Evolutionary conservation across 768 basidiomycete genomes (phyloP), one percentile per base, ranked within the genome.

Genomic region (Leccinellum albellum): DNA sequence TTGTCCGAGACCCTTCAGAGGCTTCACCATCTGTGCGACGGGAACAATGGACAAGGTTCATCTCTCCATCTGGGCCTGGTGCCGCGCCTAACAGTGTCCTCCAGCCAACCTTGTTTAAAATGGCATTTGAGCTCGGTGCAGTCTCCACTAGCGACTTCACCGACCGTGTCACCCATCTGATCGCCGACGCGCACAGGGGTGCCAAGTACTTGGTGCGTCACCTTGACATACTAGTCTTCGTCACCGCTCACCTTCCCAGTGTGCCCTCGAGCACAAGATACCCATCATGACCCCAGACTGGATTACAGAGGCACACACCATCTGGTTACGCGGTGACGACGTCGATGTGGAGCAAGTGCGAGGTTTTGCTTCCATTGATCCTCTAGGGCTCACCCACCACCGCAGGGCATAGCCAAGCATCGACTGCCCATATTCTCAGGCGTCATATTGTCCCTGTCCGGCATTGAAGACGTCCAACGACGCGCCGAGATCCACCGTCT

Each of bases 121-220:
- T 89, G 65, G 91, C 90, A 0, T 74, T 82, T 23, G 88, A 94
- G 62, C 85, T 97, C 14, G 94, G 94, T 12, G 94, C 91, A 26
- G 73, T 73, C 4, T 78, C 82, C 45, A 79, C 82, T 15, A 80
- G 74, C 31, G 87, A 90, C 50, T 86, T 96, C 60, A 98, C 93
- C 0, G 88, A 92, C 67, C 78, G 78, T 47, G 88, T 91, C n/a
- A 95, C 93, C 0, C 94, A 96, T 75, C 80, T 98, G 21, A 78
- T 98, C 42, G 91, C 94, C 0, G 74, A 73, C n/a, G 79, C 77
- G n/a, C 86, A 90, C 64, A 90, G 89, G 3, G 86, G 92, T 21
- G 82, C 87, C 13, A 98, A 98, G 66, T 96, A 97, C 69, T 76
- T 69, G 71, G 94, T 90, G 55, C 57, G 80, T 70, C 21, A 46